Evolutionary conservation across 441 rosid species (phyloP), one percentile per base, ranked within the genome.

Genomic region (Macaranga tanarius): DNA sequence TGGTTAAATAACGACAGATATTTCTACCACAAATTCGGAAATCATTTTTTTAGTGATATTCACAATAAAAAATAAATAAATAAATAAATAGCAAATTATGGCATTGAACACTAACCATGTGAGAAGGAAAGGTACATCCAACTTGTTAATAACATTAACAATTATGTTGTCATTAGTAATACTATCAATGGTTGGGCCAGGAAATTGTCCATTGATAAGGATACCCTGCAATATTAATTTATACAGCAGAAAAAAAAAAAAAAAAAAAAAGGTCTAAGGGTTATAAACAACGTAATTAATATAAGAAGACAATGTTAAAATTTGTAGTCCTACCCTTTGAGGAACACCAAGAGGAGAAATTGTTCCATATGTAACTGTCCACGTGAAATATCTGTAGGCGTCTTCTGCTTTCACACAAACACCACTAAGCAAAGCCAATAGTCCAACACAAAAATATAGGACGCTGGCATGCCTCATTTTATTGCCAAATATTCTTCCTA

Each of bases 181-280:
- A 50, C 78, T 86, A 20, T 91, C 87, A 65, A 90, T 75, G 17
- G 81, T 65, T 34, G 95, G 95, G 44, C 98, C 95, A 19, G 92
- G 98, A 75, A 88, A 91, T 56, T 81, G 84, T n/a, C 87, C 85
- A 71, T 90, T 93, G 65, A 90, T 91, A 64, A 88, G 88, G 64
- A 91, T 91, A 11, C 83, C 91, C 93, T 91, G 76, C 73, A 82
- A 68, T n/a, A 20, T 12, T 17, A 23, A 69, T 8, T 60, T 19
- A 64, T 12, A 38, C 45, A 71, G 6, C 42, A 23, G 19, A 17
- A 67, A 13, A 28, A 64, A 51, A 20, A 7, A 28, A 64, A 51
- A 20, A 7, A 20, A 34, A 17, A 23, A 57, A 45, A 13, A 12
- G 10, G 12, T 7, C 3, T 6, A 66, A 28, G 34, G 2, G 7